Base-by-base conservation (phyloP, 768 basidiomycete species). In the Harrya chromipes region DNA sequence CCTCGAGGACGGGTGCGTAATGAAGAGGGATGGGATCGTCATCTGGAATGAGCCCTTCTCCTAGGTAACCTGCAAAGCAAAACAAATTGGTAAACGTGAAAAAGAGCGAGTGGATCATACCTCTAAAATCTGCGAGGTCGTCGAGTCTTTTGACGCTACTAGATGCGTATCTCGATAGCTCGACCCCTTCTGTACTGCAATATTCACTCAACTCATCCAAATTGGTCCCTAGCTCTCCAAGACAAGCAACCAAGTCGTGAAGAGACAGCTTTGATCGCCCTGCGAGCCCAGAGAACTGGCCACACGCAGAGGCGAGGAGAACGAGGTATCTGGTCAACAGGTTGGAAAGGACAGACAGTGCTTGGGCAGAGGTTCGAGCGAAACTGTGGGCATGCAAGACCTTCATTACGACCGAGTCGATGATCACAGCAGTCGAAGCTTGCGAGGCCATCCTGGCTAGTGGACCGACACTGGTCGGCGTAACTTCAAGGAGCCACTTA, bases 351-450 rank as follows among this genome's bases (percentile, higher is more conserved):
- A 85, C 78, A 21, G 79, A 69, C 10, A 83, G 75, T 4, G 90
- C 87, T 60, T 86, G 84, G 1, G 81, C 70, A 3, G 90, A 92
- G 0, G 89, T 78, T 43, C 87, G 79, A 33, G 85, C 81, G 69
- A 93, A 92, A 53, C 77, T 76, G 56, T 90, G 82, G 0, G 87
- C 84, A 55, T 91, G 88, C 14, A 91, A 76, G 16, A 87, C 85
- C 47, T 82, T 79, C 64, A 83, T 75, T 1, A 81, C 78, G 0
- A 79, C 81, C 4, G 83, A 75, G 69, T 89, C 87, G 51, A 90
- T 74, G 47, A 88, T 64, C 59, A 80, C 84, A 52, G 76, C 71
- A 1, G 81, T 71, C 23, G 77, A 78, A 49, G 66, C 63, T 53
- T 85, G 66, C 2, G 65, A 67, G 13, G 58, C 45, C 65, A 68